Evolutionary conservation across 768 basidiomycete genomes (phyloP).

Genomic region (Coprinellus micaceus): DNA sequence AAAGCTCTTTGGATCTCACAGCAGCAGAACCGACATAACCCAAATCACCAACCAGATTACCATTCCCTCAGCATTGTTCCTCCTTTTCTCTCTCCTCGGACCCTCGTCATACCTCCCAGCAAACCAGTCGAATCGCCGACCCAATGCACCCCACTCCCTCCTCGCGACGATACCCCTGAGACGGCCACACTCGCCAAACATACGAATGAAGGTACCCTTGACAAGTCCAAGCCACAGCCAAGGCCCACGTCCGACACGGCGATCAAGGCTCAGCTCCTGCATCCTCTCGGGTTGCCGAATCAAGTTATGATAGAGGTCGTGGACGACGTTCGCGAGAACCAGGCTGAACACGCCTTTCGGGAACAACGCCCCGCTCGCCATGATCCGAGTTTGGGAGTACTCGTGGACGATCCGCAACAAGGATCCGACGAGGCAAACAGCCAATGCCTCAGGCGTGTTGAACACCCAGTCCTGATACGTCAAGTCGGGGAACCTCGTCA

Average conservation of each 20-base stretch:
- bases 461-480: slow-evolving; percentile 37
- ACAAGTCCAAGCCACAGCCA: slow-evolving; percentile 41
- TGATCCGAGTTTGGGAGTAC: too few species aligned
- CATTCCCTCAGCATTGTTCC: slow-evolving; percentile 31
- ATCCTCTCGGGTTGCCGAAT: slow-evolving; percentile 36
- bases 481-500: slow-evolving; percentile 44
- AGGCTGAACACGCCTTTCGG: slow-evolving; percentile 25
- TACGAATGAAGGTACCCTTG: slow-evolving; percentile 49
- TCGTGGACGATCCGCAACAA: too few species aligned
- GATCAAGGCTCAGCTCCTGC: slow-evolving; percentile 27
- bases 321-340: slow-evolving; percentile 38
- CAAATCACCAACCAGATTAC: slow-evolving; percentile 3
- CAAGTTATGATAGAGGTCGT: slow-evolving; percentile 49
- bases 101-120: slow-evolving; percentile 34
- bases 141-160: slow-evolving; percentile 35
- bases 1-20: too few species aligned
- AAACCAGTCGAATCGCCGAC: slow-evolving; percentile 56
- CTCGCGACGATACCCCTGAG: slow-evolving; percentile 41
- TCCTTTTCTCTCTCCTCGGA: slow-evolving; percentile 42
- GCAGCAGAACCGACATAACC: too few species aligned
- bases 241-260: slow-evolving; percentile 21
- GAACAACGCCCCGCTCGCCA: too few species aligned
- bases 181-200: slow-evolving; percentile 49
- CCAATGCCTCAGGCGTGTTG: slow-evolving; percentile 46
- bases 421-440: slow-evolving; percentile 22